Evolutionary conservation across 805 yeast genomes (phyloP).

Genomic region (Kodamaea lidongshanica): DNA sequence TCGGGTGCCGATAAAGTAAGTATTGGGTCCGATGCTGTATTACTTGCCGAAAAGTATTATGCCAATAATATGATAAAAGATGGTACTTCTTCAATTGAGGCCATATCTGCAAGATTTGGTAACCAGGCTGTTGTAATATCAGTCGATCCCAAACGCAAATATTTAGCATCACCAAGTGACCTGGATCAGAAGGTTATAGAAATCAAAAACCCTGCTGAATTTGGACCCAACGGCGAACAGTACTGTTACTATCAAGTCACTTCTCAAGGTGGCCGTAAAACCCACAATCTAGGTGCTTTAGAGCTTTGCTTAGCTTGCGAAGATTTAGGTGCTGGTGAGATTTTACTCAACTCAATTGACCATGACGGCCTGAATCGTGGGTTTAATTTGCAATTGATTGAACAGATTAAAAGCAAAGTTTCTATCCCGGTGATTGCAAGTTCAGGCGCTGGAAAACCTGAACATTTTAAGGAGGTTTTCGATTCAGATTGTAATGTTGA

Average conservation of each 20-base stretch:
- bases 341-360: conserved; percentile 88
- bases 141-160: conserved; percentile 92
- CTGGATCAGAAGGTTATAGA: conserved; percentile 59
- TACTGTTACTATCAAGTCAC: conserved; percentile 95
- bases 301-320: conserved; percentile 88
- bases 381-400: conserved; percentile 78
- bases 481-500: conserved; percentile 68
- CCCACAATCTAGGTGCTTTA: conserved; percentile 78
- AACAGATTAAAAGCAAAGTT: conserved; percentile 70
- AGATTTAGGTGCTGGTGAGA: conserved; percentile 93
- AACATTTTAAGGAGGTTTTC: conserved; percentile 86
- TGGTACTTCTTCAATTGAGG: conserved; percentile 87
- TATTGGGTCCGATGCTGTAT: conserved; percentile 96
- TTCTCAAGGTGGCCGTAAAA: conserved; percentile 92
- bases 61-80: conserved; percentile 48
- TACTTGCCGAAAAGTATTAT: conserved; percentile 80
- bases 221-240: conserved; percentile 83
- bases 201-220: conserved; percentile 43
- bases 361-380: conserved; percentile 97
- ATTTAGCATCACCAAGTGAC: conserved; percentile 55
- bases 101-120: conserved; percentile 88
- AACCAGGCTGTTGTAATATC: conserved; percentile 96
- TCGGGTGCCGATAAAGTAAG: conserved; percentile 98
- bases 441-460: conserved; percentile 94
- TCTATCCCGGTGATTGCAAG: conserved; percentile 94